These are phyloP conservation scores for Puccinellia tenuiflora DNA, from an alignment of 176 grass and related monocot species.

Conservation along the genomic window DNA sequence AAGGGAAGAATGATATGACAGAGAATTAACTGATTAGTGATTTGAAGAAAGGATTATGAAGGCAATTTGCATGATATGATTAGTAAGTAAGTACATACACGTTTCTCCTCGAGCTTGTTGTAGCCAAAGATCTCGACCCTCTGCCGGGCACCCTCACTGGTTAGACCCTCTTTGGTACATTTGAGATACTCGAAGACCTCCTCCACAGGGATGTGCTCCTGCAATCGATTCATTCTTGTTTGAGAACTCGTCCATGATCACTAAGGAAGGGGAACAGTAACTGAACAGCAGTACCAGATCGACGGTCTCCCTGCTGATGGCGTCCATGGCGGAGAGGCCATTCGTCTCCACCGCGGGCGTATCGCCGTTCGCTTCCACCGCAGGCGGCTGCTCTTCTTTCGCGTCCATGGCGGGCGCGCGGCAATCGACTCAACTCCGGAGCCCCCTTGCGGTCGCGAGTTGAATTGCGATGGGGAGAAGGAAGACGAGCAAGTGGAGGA, in stretches of 20 bases:
- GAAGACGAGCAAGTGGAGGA: not conserved
- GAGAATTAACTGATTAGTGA: not conserved
- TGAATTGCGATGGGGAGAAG: not conserved
- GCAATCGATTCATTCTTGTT: not conserved
- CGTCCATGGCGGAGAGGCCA: conserved; percentile 30
- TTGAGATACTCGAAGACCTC: conserved; percentile 57
- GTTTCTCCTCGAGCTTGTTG: conserved; percentile 73
- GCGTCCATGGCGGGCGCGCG: not conserved
- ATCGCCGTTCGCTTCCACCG: not conserved
- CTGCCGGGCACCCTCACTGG: conserved; percentile 29
- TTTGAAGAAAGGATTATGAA: not conserved
- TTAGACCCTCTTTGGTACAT: conserved; percentile 51
- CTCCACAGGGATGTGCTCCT: conserved; percentile 58
- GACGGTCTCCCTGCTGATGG: conserved; percentile 50
- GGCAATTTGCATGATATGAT: not conserved
- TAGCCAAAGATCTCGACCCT: conserved; percentile 41
- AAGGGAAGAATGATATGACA: not conserved
- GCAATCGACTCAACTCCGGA: not conserved
- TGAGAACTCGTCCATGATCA: not conserved
- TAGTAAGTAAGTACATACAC: not conserved
- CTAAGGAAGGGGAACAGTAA: not conserved
- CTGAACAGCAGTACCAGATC: conserved; percentile 32
- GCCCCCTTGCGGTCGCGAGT: not conserved
- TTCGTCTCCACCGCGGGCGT: not conserved
- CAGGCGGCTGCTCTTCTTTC: not conserved